These are phyloP conservation scores for Fusarium clavum DNA, from an alignment of 2,329 filamentous ascomycete genomes.

Conservation along the genomic window DNA sequence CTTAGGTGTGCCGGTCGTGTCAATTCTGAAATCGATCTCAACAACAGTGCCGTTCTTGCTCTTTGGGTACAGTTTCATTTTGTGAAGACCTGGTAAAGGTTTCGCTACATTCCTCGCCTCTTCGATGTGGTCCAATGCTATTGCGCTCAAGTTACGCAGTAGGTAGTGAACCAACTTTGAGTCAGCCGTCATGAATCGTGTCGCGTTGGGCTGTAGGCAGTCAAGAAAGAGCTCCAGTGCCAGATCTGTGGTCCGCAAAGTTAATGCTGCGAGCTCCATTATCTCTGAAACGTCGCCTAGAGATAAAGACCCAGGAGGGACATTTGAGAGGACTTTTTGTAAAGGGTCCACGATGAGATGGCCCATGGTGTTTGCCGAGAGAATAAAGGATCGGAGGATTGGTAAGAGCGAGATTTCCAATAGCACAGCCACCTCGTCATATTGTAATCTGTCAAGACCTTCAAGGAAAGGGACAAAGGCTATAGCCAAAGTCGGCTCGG, in stretches of 20 bases:
- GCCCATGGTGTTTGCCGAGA: slow-evolving; percentile 9
- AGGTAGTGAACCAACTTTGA: slow-evolving; percentile 46
- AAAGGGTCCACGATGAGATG: slow-evolving; percentile 20
- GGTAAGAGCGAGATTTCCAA: background rate
- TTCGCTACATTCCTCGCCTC: slow-evolving; percentile 41
- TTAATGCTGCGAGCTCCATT: slow-evolving; percentile 24
- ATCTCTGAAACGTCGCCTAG: background rate
- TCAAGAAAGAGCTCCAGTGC: slow-evolving; percentile 30
- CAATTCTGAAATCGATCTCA: slow-evolving; percentile 24
- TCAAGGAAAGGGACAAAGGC: background rate
- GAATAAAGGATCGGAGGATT: background rate
- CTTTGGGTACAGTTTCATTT: background rate
- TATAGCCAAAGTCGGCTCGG: background rate
- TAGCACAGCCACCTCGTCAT: fast-evolving
- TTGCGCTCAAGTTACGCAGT: slow-evolving; percentile 49
- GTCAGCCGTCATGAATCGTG: slow-evolving; percentile 43
- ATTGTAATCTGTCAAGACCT: background rate
- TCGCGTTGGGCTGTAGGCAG: slow-evolving; percentile 48
- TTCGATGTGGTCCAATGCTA: slow-evolving; percentile 56
- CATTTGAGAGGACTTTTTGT: slow-evolving; percentile 9
- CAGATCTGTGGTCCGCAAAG: slow-evolving; percentile 17
- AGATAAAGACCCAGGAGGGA: slow-evolving; percentile 1
- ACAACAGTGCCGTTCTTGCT: background rate
- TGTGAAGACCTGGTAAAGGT: background rate
- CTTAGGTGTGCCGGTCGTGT: background rate